A percentile compares a stretch with the other conserved stretches of the same genome.
These are phyloP conservation scores for Moniliophthora roreri DNA, from an alignment of 1,284 basidiomycete species.

Conservation along the genomic window DNA sequence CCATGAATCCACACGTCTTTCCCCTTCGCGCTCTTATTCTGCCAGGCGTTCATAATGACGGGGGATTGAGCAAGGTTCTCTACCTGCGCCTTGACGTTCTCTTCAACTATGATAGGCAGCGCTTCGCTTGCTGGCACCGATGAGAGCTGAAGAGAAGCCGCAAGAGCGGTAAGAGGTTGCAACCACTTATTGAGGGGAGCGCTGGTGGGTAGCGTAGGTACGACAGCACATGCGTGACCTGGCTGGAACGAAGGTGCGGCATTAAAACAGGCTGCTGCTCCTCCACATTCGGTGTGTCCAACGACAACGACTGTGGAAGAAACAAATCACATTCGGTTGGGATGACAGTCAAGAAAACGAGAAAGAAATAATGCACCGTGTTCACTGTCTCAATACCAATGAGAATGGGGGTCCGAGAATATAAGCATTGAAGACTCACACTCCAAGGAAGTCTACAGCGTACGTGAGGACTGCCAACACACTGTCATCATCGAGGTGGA, in stretches of 20 bases:
- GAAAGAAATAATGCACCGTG: constrained; percentile 61
- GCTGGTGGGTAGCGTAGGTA: constrained; percentile 33
- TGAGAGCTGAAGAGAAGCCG: constrained; percentile 48
- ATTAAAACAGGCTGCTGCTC: constrained; percentile 62
- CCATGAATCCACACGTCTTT: constrained; percentile 80
- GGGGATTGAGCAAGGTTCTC: constrained; percentile 65
- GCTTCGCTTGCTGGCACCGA: constrained; percentile 38
- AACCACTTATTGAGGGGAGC: constrained; percentile 74
- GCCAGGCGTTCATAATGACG: constrained; percentile 75
- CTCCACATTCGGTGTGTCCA: constrained; percentile 83
- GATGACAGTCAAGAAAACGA: constrained; percentile 21
- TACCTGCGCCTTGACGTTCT: constrained; percentile 80
- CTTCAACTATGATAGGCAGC: constrained; percentile 63
- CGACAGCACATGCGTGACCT: constrained; percentile 31
- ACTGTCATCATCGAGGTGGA: constrained; percentile 78
- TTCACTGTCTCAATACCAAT: too few species aligned
- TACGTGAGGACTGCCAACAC: constrained; percentile 79
- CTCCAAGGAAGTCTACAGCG: constrained; percentile 75
- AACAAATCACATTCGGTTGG: constrained; percentile 36
- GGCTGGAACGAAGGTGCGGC: constrained; percentile 34
- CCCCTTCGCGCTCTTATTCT: constrained; percentile 42
- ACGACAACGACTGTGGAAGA: constrained; percentile 32
- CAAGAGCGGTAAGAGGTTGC: constrained; percentile 62
- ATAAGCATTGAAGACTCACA: too few species aligned
- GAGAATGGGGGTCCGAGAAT: too few species aligned